phyloP scores from a whole-genome alignment of 2,329 filamentous ascomycete genomes.

The Fonsecaea multimorphosa region DNA sequence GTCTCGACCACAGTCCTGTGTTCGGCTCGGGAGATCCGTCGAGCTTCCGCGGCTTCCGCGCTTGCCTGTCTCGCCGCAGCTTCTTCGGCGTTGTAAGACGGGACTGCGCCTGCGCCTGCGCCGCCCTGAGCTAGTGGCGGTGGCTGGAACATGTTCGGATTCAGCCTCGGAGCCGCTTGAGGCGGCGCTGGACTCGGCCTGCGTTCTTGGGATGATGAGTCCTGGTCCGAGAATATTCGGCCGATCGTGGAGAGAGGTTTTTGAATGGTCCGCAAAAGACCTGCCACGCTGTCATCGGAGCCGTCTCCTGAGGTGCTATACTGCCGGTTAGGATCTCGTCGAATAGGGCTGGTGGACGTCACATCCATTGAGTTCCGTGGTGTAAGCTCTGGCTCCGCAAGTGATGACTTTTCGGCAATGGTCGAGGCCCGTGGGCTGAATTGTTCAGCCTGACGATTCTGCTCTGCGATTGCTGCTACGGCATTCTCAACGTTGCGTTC shows the following conservation, averaged over 20 bases:
- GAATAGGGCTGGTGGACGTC: conserved; percentile 56
- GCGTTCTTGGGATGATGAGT: conserved; percentile 42
- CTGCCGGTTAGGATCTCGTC: conserved; percentile 41
- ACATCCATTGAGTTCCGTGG: conserved; percentile 65
- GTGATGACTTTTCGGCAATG: conserved; percentile 54
- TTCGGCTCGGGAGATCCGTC: conserved; percentile 80
- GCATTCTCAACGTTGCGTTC: conserved; percentile 95
- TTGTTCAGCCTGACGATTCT: conserved; percentile 68
- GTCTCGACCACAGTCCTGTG: conserved; percentile 93
- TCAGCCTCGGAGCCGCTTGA: conserved; percentile 55
- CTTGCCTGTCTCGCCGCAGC: conserved; percentile 89
- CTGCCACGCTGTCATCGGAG: conserved; percentile 82
- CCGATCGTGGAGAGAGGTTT: conserved; percentile 89
- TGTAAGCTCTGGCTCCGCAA: conserved; percentile 63
- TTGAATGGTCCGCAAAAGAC: conserved; percentile 87
- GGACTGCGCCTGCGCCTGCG: neutral
- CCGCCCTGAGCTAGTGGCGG: conserved; percentile 50
- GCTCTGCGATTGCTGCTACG: conserved; percentile 93
- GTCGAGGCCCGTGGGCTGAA: conserved; percentile 44
- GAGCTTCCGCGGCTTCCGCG: conserved; percentile 85
- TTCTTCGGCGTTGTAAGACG: conserved; percentile 72
- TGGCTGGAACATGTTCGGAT: conserved; percentile 53
- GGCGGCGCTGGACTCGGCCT: conserved; percentile 35
- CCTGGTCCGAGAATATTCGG: conserved; percentile 84
- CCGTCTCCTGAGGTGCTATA: conserved; percentile 56